Evolutionary conservation across 129 eudicot genomes (phyloP).

Genomic region (Tanacetum coccineum): DNA sequence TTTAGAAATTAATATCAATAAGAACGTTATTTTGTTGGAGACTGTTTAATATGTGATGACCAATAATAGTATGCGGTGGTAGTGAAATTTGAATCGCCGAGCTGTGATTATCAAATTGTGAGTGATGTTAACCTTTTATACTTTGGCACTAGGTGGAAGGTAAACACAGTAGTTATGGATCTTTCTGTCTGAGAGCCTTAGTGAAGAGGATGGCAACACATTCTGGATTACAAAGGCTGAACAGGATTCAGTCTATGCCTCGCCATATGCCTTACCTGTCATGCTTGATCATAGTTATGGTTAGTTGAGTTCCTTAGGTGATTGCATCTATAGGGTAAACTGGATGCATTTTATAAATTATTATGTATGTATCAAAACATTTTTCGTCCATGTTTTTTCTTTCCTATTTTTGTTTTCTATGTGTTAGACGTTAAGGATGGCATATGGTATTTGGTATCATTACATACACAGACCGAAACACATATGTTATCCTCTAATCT

Average conservation of each 20-base stretch:
- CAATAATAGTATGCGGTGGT: not conserved
- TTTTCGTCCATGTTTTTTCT: no score
- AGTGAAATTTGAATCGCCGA: conserved; percentile 1
- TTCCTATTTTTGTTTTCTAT: no score
- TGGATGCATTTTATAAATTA: not conserved
- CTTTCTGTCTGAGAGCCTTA: conserved; percentile 78
- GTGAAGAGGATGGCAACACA: conserved; percentile 75
- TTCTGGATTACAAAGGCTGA: conserved; percentile 59
- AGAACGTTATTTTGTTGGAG: conserved; percentile 5
- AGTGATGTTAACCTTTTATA: conserved; percentile 17
- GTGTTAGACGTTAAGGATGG: not conserved
- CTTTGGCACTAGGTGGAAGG: conserved; percentile 67
- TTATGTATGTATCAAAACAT: not conserved
- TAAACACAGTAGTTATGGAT: conserved; percentile 49
- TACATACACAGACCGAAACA: conserved; percentile 7
- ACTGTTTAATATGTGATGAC: not conserved
- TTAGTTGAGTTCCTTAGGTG: conserved; percentile 34
- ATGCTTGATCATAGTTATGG: conserved; percentile 41
- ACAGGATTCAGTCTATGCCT: conserved; percentile 34
- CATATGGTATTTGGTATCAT: not conserved
- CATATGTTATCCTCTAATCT: not conserved
- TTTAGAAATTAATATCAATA: conserved; percentile 2
- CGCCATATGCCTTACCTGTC: conserved; percentile 60
- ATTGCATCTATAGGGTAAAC: conserved; percentile 13
- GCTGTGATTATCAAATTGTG: not conserved